phyloP scores from a whole-genome alignment of 1,284 basidiomycete species.

The Tausonia pullulans region DNA sequence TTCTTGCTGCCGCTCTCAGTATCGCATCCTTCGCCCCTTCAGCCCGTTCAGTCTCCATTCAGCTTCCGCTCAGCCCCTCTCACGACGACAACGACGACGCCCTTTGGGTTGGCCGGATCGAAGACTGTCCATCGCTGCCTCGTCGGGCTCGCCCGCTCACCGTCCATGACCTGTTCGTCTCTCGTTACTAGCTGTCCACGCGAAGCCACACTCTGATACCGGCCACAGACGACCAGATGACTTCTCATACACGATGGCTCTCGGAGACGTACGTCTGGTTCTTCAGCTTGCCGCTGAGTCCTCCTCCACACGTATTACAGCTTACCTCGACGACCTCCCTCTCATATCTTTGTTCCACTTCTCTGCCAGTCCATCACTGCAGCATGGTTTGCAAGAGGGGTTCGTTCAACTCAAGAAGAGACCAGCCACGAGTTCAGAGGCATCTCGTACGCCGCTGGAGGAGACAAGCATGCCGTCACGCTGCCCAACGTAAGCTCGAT shows the following conservation, averaged over 20 bases:
- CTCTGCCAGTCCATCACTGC: conserved; percentile 8
- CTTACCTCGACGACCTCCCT: too few relatives aligned
- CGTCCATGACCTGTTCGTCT: conserved; percentile 10
- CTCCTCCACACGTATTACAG: too few relatives aligned
- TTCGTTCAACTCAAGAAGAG: neutral
- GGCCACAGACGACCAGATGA: conserved; percentile 8
- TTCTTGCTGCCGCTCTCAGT: too few relatives aligned
- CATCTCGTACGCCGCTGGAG: conserved; percentile 5
- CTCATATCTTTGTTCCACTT: too few relatives aligned
- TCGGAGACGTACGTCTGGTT: conserved; percentile 9
- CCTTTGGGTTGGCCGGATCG: neutral
- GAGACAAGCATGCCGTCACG: conserved; percentile 8
- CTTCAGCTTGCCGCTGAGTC: too few relatives aligned
- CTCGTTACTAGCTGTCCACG: too few relatives aligned
- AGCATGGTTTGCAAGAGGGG: conserved; percentile 6
- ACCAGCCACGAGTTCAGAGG: conserved; percentile 14
- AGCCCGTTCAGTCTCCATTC: too few relatives aligned
- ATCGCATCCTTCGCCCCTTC: too few relatives aligned
- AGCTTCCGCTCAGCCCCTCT: too few relatives aligned
- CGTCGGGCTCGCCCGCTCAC: neutral
- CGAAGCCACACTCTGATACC: too few relatives aligned
- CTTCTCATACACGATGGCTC: conserved; percentile 7
- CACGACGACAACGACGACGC: too few relatives aligned
- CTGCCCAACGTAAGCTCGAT: conserved; percentile 6
- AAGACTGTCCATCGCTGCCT: neutral